Conservation (phyloP, 768 basidiomycete species). For the Strobilomyces echinocephalus region DNA sequence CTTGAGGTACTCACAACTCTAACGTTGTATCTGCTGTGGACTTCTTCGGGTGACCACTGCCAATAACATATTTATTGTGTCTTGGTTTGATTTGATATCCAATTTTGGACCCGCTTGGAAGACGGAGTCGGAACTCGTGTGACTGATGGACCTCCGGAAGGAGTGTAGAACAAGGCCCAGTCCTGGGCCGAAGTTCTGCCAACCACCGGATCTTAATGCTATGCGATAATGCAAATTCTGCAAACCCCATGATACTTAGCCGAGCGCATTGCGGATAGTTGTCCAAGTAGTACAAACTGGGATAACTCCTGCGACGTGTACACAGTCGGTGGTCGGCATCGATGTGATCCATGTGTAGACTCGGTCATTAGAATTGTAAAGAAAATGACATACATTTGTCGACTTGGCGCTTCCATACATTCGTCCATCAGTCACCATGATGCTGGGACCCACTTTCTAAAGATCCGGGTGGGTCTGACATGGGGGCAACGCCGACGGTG, state of each 20-base stretch:
- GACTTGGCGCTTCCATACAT: neutral
- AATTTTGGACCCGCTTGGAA: neutral
- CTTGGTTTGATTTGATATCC: neutral
- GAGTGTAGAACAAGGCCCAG: neutral
- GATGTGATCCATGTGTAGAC: neutral
- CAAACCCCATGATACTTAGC: neutral
- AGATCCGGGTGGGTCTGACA: neutral
- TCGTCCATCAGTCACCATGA: neutral
- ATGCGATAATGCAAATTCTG: neutral
- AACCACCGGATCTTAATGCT: neutral
- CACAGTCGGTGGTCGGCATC: neutral
- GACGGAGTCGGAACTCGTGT: neutral
- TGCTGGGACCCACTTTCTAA: neutral
- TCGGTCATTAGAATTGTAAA: too few species aligned
- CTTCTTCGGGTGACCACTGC: neutral
- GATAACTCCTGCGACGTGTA: neutral
- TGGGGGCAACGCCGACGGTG: too few species aligned
- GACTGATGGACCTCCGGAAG: neutral
- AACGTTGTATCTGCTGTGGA: neutral
- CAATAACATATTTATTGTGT: neutral
- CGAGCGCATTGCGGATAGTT: neutral
- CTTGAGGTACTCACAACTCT: slow-evolving; percentile 29
- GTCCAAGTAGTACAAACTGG: neutral
- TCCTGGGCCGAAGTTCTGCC: too few species aligned
- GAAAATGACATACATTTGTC: too few species aligned